Evolutionary conservation across 495 filamentous ascomycete species (phyloP), one percentile per base, ranked within the genome.

Genomic region (Trichocladium antarcticum): DNA sequence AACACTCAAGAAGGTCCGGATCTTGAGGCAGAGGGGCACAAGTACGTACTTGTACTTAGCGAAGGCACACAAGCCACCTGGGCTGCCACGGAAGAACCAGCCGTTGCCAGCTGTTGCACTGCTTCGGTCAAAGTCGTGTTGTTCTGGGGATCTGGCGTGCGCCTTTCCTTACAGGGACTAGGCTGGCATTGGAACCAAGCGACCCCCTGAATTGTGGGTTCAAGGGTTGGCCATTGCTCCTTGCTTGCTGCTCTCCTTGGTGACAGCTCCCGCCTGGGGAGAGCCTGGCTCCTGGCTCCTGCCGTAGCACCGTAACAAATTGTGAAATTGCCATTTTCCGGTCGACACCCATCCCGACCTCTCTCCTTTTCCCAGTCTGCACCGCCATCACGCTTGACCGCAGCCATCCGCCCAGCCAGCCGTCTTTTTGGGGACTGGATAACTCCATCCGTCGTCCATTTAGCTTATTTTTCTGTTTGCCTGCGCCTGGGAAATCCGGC

Each of bases 321-420:
- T 63, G 58, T 65, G 62, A 67, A 65, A 67, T 67, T 67, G 54
- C 37, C 62, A 63, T 61, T 63, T 65, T 53, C 62, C 58, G n/a
- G 40, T 57, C 51, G 49, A 55, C 50, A 45, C 47, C 47, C 47
- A 53, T 50, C 46, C 56, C 56, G 47, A 50, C 47, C 56, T 60
- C 55, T 64, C 62, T 61, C 62, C 58, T 65, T 63, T 64, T 63
- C 51, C 49, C 49, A 59, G 49, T 51, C 53, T 43, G 49, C 57
- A 55, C 31, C 31, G 31, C 31, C 5, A 32, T 32, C 31, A 44
- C 50, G 47, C 53, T 40, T 54, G 42, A 52, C 37, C 27, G 40
- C 44, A 37, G 54, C 54, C 42, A 50, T 11, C 11, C 29, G 32
- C 29, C 50, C n/a, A n/a, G 45, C n/a, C 47, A 38, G 21, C 49